A percentile compares a stretch with the other conserved stretches of the same genome.
Conservation (phyloP, 2,329 filamentous ascomycete genomes). For the Xenosphaeropsis pyriputrescens region DNA sequence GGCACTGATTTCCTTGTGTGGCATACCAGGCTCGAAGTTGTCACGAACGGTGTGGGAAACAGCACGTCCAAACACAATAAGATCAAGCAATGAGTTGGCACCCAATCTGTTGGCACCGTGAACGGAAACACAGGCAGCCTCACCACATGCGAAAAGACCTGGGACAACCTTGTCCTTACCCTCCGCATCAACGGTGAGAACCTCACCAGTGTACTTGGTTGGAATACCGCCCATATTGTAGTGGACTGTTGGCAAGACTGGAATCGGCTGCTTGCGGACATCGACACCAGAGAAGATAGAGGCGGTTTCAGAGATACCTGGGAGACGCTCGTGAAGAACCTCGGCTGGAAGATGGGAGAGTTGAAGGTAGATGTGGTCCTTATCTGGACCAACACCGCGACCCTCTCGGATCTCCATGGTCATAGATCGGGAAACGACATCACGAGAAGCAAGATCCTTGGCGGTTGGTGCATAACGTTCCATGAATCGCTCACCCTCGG, state of each 20-base stretch:
- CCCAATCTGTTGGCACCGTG: slow-evolving; percentile 96
- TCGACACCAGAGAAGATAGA: slow-evolving; percentile 96
- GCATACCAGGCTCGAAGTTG: slow-evolving; percentile 72
- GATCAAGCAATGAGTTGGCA: slow-evolving; percentile 94
- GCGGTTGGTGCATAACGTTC: slow-evolving; percentile 95
- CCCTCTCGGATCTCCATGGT: slow-evolving; percentile 96
- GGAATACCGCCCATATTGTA: slow-evolving; percentile 99
- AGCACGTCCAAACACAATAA: slow-evolving; percentile 94
- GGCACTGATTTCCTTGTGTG: slow-evolving; percentile 64
- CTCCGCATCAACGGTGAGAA: slow-evolving; percentile 71
- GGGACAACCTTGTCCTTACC: slow-evolving; percentile 90
- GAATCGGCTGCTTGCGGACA: slow-evolving; percentile 92
- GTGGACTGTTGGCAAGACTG: slow-evolving; percentile 90
- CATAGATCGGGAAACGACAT: slow-evolving; percentile 96
- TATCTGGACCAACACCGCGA: slow-evolving; percentile 89
- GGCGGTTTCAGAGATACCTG: slow-evolving; percentile 96
- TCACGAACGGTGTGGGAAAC: slow-evolving; percentile 96
- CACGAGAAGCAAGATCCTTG: slow-evolving; percentile 92
- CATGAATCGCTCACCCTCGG: slow-evolving; percentile 98
- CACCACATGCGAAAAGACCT: slow-evolving; percentile 90
- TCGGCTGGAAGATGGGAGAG: slow-evolving; percentile 88
- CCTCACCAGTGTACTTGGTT: slow-evolving; percentile 93
- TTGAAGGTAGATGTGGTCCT: slow-evolving; percentile 98
- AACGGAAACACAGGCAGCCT: slow-evolving; percentile 94
- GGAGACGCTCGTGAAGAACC: slow-evolving; percentile 87